A percentile compares a stretch with the other conserved stretches of the same genome.
Evolutionary conservation across 768 basidiomycete species (phyloP).

Genomic region (Inosperma sp.): DNA sequence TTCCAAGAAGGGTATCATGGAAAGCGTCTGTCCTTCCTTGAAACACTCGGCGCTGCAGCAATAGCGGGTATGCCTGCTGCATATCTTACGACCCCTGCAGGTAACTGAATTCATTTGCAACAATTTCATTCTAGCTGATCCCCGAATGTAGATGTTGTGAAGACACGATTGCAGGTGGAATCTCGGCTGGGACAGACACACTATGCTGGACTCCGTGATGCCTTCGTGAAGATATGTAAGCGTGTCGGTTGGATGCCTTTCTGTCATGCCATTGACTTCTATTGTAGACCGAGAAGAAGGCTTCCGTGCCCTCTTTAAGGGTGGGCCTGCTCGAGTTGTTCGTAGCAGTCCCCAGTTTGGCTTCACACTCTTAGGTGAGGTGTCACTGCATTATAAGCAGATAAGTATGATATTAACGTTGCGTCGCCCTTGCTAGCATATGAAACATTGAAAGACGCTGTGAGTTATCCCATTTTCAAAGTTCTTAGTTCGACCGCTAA

Average conservation of each 20-base stretch:
- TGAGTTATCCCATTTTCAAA: slow-evolving; percentile 30
- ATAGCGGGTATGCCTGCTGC: slow-evolving; percentile 98
- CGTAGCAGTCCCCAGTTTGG: slow-evolving; percentile 93
- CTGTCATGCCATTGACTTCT: slow-evolving; percentile 14
- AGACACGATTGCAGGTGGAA: slow-evolving; percentile 94
- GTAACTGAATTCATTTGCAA: slow-evolving; percentile 35
- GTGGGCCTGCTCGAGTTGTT: slow-evolving; percentile 81
- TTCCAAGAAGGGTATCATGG: slow-evolving; percentile 96
- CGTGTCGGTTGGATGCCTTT: slow-evolving; percentile 3
- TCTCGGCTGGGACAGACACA: slow-evolving; percentile 84
- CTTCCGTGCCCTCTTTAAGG: slow-evolving; percentile 86
- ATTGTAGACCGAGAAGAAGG: slow-evolving; percentile 80
- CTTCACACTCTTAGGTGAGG: slow-evolving; percentile 72
- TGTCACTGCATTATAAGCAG: neutral
- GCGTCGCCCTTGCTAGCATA: slow-evolving; percentile 30
- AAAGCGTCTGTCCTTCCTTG: slow-evolving; percentile 85
- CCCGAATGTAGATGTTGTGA: slow-evolving; percentile 78
- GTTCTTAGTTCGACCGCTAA: slow-evolving; percentile 16
- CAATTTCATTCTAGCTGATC: slow-evolving; percentile 12
- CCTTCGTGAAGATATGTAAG: slow-evolving; percentile 86
- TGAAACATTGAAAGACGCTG: slow-evolving; percentile 43
- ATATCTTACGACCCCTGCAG: slow-evolving; percentile 87
- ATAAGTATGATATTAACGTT: slow-evolving; percentile 8
- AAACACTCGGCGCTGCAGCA: slow-evolving; percentile 79
- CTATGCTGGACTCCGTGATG: slow-evolving; percentile 88